Evolutionary conservation across 176 grass and related monocot species (phyloP), one percentile per base, ranked within the genome.

Genomic region (Typha latifolia): DNA sequence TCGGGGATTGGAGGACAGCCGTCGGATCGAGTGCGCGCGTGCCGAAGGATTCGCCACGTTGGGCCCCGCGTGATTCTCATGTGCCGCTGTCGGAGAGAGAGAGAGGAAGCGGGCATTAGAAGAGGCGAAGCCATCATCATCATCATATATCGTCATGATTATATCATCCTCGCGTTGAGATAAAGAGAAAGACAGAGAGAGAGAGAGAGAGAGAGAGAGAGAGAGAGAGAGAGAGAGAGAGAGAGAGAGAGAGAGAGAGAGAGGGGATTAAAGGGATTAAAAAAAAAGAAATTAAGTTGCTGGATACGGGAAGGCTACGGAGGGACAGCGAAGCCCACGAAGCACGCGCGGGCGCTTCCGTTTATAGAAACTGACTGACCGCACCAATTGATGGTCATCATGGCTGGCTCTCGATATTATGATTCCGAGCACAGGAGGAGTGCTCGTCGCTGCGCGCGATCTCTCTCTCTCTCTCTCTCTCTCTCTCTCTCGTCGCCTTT

Each of bases 11-110:
- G 67, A 65, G 72, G 61, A 70, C 72, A 82, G 72, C 72, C 32
- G 79, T 74, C 71, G 66, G 71, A 74, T 64, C 71, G 27, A 63
- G 20, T 51, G 68, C 73, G 62, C 62, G 80, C 73, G 71, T 69
- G 71, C 64, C 78, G 9, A 74, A 51, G 56, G 53, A 59, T 59
- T 59, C 53, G 53, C 53, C 14, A 7, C 53, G 53, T 29, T 59
- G 53, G 53, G 53, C 18, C 53, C 53, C 53, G 53, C 53, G 53
- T 59, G 53, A 59, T 59, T 59, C 53, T 16, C 18, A 20, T 16
- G 53, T 59, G 53, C 53, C 20, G 16, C 18, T 59, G 53, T 59
- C 53, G 53, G 53, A 19, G 16, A 22, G 5, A 18, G 53, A 19
- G 16, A 22, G 5, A 18, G 4, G 3, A 57, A 57, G n/a, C 15